Evolutionary conservation across 1,284 basidiomycete species (phyloP), one percentile per base, ranked within the genome.

Genomic region (Tylopilus sp.): DNA sequence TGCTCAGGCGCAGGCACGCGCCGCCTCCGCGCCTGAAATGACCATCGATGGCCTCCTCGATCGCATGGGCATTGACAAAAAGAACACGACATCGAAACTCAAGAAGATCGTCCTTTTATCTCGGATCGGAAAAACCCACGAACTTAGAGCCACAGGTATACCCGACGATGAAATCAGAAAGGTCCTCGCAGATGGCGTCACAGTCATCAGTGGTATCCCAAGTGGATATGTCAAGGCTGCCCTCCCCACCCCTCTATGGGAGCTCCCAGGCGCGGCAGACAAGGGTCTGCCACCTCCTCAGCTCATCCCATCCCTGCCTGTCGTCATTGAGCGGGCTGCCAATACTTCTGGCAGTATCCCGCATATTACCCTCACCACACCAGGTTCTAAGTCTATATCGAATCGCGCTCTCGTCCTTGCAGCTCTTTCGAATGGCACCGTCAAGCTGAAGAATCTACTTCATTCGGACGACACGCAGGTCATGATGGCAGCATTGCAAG

Each of bases 381-480:
- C 97, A 0, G 97, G 97, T 18, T 96, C 94, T 64, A 99, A 99
- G 84, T 97, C 95, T 74, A 95, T 99, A 73, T 98, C 96, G 6
- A 99, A 99, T 81, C 91, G 98, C 54, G 96, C 95, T 0, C 85
- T 99, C 53, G 91, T 99, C 2, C 89, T 99, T 29, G 97, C 98
- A 12, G 96, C 98, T 1, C 89, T 99, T 19, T 95, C 91, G 0
- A 89, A 87, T 55, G 97, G 97, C 18, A 96, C 93, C 0, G 98
- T 96, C 81, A 87, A 92, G 64, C 84, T 99, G 58, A 92, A 87
- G 79, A 99, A 99, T 76, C 83, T 99, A 22, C 85, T 99, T 53
- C 97, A 99, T 79, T 99, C 96, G 13, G 97, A 99, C 75, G 97
- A 99, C 79, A 99, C 97, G 0, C 95, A 96, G 72, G 97, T 99